Base-by-base conservation (phyloP, 2,329 filamentous ascomycete genomes). In the Colletotrichum destructivum region DNA sequence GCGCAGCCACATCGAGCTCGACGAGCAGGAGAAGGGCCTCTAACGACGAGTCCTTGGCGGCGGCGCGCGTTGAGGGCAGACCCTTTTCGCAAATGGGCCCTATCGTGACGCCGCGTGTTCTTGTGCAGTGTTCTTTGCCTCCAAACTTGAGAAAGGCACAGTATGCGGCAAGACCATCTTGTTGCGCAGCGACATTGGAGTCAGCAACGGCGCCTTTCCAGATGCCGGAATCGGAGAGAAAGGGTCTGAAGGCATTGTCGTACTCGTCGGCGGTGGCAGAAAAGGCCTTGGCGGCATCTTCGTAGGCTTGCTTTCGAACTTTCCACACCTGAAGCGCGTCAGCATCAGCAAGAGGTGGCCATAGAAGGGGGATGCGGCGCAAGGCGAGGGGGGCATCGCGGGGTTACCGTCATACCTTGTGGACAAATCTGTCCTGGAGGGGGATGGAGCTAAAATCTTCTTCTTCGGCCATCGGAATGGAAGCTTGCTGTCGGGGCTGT, bases 151-250 rank as follows among this genome's bases (percentile, higher is more conserved):
- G 88, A 80, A 98, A 99, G 1, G 94, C 92, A 82, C 95, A 97
- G 77, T 98, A 89, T 47, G 96, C 93, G 59, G 89, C 91, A 59
- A 99, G 90, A 73, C 94, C 96, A 77, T 99, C 97, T 83, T 97
- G 93, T 81, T 99, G 96, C 44, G 97, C 96, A 21, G 96, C 96
- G 70, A 99, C 96, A 78, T 99, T 99, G 66, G 95, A 96, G 82
- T 99, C 96, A 77, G 92, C 91, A 8, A 96, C 96, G 1, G 95
- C 96, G 46, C 91, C 92, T 82, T 98, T 98, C 96, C 95, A 98
- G 72, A 99, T 82, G 74, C 91, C 86, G 0, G 95, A 88, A 76
- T 99, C 96, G 79, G 93, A 91, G 73, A 96, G 84, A 78, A 98
- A 99, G 1, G 96, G 94, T 76, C 91, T 89, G 77, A 99, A 98